Base-by-base conservation (phyloP, 768 basidiomycete genomes). In the Royoungia palumana region DNA sequence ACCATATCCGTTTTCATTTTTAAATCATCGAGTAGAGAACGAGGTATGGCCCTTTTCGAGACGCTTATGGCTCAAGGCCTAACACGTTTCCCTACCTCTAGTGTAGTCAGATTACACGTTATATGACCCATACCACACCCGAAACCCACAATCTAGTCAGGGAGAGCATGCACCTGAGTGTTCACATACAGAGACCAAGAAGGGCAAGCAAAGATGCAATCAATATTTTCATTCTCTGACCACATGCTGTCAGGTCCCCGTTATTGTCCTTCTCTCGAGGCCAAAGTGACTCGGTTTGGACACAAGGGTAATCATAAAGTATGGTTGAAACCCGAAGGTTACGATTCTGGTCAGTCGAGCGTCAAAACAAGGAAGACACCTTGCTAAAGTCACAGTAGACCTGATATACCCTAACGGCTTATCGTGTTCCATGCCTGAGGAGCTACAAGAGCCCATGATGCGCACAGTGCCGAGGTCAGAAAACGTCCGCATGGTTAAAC, bases 261-360 rank as follows among this genome's bases (percentile, higher is more conserved):
- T 17, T 95, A 95, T 65, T 95, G 93, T 54, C 93, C 93, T 6
- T 92, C 89, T 0, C 75, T 95, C 1, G 93, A 95, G 65, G 81
- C 89, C 10, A 95, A 95, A 64, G 80, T 95, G 9, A 72, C 82
- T 34, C 80, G 90, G 12, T 94, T 94, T 63, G 78, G 78, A 4
- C 69, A 87, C 51, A 91, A 87, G 65, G 68, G 72, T 6, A 69
- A 70, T 5, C 93, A 95, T 59, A 82, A 69, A 2, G 77, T 94
- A 35, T 95, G 92, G 91, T 72, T 95, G 4, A 93, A 95, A 62
- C 93, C 91, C 0, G 93, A 95, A 62, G 93, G 93, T 1, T 93
- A 90, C 50, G 88, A 91, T 59, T 89, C 91, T 14, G 83, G 91
- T 89, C 35, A 25, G 62, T 5, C n/a, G 5, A 7, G 27, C 44